Evolutionary conservation across 2,329 filamentous ascomycete species (phyloP).

Genomic region (Paecilomyces dactylethromorphus): DNA sequence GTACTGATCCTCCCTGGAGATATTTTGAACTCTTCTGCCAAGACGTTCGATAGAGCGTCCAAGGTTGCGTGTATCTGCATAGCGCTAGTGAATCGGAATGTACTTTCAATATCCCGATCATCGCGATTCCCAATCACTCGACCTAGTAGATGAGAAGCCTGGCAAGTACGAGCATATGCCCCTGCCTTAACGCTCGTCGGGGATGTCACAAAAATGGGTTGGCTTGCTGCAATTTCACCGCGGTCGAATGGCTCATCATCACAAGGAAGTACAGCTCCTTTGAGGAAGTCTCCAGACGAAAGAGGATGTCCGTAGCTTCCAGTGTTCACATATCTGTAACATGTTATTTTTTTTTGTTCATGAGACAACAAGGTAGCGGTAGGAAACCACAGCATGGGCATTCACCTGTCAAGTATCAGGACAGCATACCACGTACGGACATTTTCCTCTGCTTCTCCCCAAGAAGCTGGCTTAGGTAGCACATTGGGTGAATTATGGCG

Average conservation of each 20-base stretch:
- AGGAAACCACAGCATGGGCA: background rate
- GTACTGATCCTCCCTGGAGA: constrained; percentile 17
- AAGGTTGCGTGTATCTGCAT: constrained; percentile 26
- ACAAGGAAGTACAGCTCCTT: constrained; percentile 14
- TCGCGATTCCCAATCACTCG: constrained; percentile 23
- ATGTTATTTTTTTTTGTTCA: background rate
- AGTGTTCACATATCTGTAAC: constrained; percentile 16
- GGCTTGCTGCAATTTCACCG: constrained; percentile 13
- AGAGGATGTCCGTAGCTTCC: constrained; percentile 14
- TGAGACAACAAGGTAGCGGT: background rate
- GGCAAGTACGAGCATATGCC: constrained; percentile 27
- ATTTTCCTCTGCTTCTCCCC: constrained; percentile 17
- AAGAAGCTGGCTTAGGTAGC: constrained; percentile 9
- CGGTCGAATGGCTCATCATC: constrained; percentile 16
- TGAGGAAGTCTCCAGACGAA: constrained; percentile 15
- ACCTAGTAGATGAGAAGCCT: constrained; percentile 27
- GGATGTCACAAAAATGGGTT: constrained; percentile 18
- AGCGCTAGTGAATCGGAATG: constrained; percentile 25
- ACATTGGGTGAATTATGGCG: constrained; percentile 12
- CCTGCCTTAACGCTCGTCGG: constrained; percentile 16
- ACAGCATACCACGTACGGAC: constrained; percentile 19
- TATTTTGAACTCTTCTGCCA: constrained; percentile 18
- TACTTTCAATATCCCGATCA: constrained; percentile 18
- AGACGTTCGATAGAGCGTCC: constrained; percentile 19
- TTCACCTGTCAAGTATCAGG: constrained; percentile 17